Base-by-base conservation (phyloP, 2,329 filamentous ascomycete species). In the Podosphaera fusca region DNA sequence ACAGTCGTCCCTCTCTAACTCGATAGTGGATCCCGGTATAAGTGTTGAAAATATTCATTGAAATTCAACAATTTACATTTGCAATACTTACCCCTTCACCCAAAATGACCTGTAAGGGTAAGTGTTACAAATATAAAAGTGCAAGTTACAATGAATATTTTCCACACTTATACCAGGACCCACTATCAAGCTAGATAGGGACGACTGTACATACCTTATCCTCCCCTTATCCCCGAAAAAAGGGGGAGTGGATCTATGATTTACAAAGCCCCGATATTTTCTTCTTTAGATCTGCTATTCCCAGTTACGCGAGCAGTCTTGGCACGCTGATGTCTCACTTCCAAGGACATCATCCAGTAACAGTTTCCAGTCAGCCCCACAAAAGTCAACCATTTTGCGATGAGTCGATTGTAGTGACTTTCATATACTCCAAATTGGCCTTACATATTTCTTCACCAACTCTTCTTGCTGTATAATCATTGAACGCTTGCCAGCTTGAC, bases 401-500 rank as follows among this genome's bases (percentile, higher is more conserved):
- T 42, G 2, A 42, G 38, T 42, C 38, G 38, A 8, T 42, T 42
- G 38, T 14, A 14, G 38, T 42, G 38, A 42, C 38, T 7, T 42
- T 42, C 10, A 4, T 12, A 7, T 6, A 6, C 38, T 12, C n/a
- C 5, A 14, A 42, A 14, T 42, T 3, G 10, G 9, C 3, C n/a
- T 7, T 42, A 42, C 10, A 42, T 42, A 42, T 42, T 14, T 42
- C 10, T 42, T 12, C 12, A 52, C 12, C 4, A 42, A 42, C 7
- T 8, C 29, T 9, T 50, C 47, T 34, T 21, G n/a, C 30, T 42
- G 38, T 42, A 42, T 42, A 14, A 60, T 62, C 60, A 60, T 55
- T 58, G 42, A 42, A 40, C 56, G 57, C 60, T 60, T 60, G 60
- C 58, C 58, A 56, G 57, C 61, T 59, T 61, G 63, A 63, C 61